phyloP scores from a whole-genome alignment of 345 rosid species.

The Brassica carinata region DNA sequence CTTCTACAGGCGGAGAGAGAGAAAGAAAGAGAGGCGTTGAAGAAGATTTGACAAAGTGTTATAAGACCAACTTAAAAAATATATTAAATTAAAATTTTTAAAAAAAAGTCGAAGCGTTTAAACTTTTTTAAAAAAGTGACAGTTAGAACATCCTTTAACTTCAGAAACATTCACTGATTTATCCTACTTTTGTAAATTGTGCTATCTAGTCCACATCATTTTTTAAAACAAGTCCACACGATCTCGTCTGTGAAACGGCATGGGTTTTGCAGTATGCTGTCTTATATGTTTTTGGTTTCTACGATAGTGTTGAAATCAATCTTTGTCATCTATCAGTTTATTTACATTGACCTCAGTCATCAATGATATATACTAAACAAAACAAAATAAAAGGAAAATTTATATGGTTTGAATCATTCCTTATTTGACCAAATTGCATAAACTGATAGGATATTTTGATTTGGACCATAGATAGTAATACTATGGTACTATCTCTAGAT shows the following conservation, averaged over 20 bases:
- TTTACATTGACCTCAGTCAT: not conserved
- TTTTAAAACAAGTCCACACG: constrained; percentile 3
- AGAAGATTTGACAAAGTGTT: constrained; percentile 35
- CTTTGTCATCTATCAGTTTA: not conserved
- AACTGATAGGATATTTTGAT: not conserved
- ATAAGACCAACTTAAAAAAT: not conserved
- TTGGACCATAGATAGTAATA: constrained; percentile 7
- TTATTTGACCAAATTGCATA: not conserved
- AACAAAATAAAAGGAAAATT: not conserved
- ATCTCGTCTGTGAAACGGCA: constrained; percentile 19
- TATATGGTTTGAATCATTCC: not conserved
- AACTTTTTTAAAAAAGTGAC: constrained; percentile 7
- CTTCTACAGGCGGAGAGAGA: constrained; percentile 17
- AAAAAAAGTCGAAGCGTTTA: not conserved
- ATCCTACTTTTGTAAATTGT: not conserved
- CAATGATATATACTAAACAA: not conserved
- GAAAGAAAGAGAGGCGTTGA: constrained; percentile 20
- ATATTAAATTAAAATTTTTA: not conserved
- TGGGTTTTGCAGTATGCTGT: not conserved
- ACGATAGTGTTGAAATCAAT: constrained; percentile 1
- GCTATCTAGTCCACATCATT: not conserved
- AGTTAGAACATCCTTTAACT: constrained; percentile 23
- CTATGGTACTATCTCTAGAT: not conserved
- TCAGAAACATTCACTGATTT: constrained; percentile 11
- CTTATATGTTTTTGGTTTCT: not conserved